These are phyloP conservation scores for Fusarium verticillioides DNA, from an alignment of 2,329 filamentous ascomycete genomes.

Conservation along the genomic window DNA sequence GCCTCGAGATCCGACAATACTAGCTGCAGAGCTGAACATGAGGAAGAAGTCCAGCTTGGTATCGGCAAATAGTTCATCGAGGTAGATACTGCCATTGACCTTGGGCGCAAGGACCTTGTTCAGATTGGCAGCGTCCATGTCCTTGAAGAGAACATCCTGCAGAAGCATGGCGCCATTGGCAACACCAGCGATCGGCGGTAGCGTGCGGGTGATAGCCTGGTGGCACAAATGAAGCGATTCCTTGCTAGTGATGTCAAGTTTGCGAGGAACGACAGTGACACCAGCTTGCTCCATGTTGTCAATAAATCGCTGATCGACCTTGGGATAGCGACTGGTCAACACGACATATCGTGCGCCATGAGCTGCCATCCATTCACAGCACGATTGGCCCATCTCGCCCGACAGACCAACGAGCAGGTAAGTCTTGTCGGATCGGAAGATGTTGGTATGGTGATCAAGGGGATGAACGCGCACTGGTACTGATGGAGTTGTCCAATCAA, in stretches of 20 bases:
- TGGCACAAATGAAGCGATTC: neutral
- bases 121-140: constrained; percentile 47
- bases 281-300: constrained; percentile 28
- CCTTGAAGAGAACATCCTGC: constrained; percentile 47
- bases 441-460: neutral
- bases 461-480: neutral
- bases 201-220: constrained; percentile 24
- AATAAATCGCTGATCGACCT: constrained; percentile 42
- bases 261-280: neutral
- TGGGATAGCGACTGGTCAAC: constrained; percentile 51
- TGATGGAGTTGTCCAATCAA: neutral
- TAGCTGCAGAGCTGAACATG: constrained; percentile 52
- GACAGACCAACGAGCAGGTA: constrained; percentile 50
- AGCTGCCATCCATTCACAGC: constrained; percentile 54
- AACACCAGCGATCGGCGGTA: constrained; percentile 54
- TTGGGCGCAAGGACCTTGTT: constrained; percentile 49
- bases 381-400: constrained; percentile 50
- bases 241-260: constrained; percentile 3
- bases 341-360: constrained; percentile 52
- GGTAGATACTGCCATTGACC: constrained; percentile 49
- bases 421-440: constrained; percentile 39
- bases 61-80: constrained; percentile 48
- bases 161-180: constrained; percentile 59
- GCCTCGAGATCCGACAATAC: constrained; percentile 50
- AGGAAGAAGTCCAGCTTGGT: constrained; percentile 55